Conservation (phyloP, 805 yeast species). For the Henningerozyma blattae region DNA sequence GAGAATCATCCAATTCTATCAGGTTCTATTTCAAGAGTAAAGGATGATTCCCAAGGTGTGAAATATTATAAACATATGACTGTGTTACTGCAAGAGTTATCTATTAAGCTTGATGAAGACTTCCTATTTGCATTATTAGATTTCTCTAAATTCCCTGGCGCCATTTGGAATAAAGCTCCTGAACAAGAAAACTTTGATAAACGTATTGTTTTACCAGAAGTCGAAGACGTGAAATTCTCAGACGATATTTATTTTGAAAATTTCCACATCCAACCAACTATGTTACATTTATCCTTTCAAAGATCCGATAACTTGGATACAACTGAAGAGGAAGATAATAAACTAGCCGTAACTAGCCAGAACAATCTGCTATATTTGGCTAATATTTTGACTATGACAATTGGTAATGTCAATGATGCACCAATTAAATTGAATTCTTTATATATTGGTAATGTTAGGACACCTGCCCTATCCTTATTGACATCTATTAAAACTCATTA, state of each 20-base stretch:
- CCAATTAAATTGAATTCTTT: slow-evolving; percentile 84
- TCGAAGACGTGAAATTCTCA: slow-evolving; percentile 39
- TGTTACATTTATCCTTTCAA: slow-evolving; percentile 79
- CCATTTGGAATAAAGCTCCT: slow-evolving; percentile 47
- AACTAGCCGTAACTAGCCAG: slow-evolving; percentile 22
- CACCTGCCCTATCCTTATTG: slow-evolving; percentile 62
- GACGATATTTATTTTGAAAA: slow-evolving; percentile 86
- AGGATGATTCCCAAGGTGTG: slow-evolving; percentile 87
- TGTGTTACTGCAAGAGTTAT: slow-evolving; percentile 74
- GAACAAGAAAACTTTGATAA: slow-evolving; percentile 46
- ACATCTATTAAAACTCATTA: slow-evolving; percentile 74
- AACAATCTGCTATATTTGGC: slow-evolving; percentile 65
- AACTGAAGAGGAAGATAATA: slow-evolving; percentile 38
- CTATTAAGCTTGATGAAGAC: slow-evolving; percentile 90
- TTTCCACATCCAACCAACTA: slow-evolving; percentile 83
- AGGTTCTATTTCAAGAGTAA: slow-evolving; percentile 69
- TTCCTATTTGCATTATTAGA: slow-evolving; percentile 73
- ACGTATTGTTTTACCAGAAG: slow-evolving; percentile 59
- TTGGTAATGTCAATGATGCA: slow-evolving; percentile 95
- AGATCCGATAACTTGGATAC: slow-evolving; percentile 70
- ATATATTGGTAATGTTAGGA: slow-evolving; percentile 78
- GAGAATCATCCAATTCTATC: slow-evolving; percentile 85
- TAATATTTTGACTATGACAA: slow-evolving; percentile 87
- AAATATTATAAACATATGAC: slow-evolving; percentile 87
- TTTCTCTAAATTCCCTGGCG: slow-evolving; percentile 70